Evolutionary conservation across 352 stramenopile genomes (phyloP), one percentile per base, ranked within the genome.

Genomic region (Pythium phragmiticola): DNA sequence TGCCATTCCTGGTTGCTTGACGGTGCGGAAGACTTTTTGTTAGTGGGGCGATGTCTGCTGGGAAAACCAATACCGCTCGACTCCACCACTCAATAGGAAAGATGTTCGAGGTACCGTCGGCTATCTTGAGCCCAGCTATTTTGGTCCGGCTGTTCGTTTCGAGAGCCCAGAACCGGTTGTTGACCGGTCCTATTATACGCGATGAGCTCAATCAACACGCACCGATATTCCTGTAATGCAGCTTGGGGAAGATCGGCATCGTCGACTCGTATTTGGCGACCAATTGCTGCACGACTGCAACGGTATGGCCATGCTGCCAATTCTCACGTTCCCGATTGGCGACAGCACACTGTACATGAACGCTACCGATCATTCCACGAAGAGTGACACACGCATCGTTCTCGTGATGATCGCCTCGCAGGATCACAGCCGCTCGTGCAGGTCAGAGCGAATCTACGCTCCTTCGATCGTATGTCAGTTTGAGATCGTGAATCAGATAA

Each of bases 381-480:
- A 41, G 28, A 43, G 33, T 12, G 48, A 33, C 23, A 52, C 21
- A 0, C 1, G 45, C 4, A 26, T 33, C 23, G 12, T 41, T 2
- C n/a, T 52, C 16, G 48, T 49, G 16, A 30, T 65, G 57, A 34
- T 65, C 33, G 43, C 23, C 1, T 13, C 26, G 26, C 23, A 57
- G 17, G 51, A 37, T 37, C 7, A 16, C 19, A 49, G 34, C 47
- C 23, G n/a, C 12, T 39, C 41, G 23, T 46, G 48, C 13, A 23
- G 9, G 1, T 6, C 57, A 4, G 26, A 43, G 48, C 54, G 36
- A 26, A 28, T 46, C 59, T 8, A 49, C 49, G 21, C 60, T 66
- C 23, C 13, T 66, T n/a, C 59, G 49, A 23, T 39, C 59, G 28
- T 66, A 48, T 51, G 39, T 54, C 50, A 66, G 41, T 19, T 49